These are phyloP conservation scores for Pichia ethanolica DNA, from an alignment of 805 yeast species.

Conservation along the genomic window DNA sequence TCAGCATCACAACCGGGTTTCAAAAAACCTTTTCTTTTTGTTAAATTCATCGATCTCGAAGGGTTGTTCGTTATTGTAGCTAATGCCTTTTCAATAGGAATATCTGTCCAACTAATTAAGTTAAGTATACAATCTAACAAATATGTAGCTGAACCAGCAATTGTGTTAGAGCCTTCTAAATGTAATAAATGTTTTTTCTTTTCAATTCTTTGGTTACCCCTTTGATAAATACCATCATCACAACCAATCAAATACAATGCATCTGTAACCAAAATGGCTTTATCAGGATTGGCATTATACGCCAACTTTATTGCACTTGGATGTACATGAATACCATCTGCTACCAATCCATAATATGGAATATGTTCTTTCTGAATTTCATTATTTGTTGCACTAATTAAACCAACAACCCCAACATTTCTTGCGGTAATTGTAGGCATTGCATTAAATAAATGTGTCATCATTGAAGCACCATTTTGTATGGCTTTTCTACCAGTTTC, in stretches of 20 bases:
- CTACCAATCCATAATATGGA: conserved; percentile 48
- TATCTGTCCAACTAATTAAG: conserved; percentile 41
- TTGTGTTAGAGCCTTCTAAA: conserved; percentile 47
- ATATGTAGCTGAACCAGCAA: conserved; percentile 57
- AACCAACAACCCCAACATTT: conserved; percentile 49
- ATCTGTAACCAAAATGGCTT: conserved; percentile 49
- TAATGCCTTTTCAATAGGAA: conserved; percentile 46
- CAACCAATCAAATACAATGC: conserved; percentile 53
- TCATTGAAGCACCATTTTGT: conserved; percentile 47
- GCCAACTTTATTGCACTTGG: conserved; percentile 45
- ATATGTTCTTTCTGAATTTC: conserved; percentile 15
- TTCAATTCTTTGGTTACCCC: conserved; percentile 40
- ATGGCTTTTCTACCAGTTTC: conserved; percentile 35
- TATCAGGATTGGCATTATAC: conserved; percentile 44
- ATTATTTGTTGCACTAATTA: conserved; percentile 25
- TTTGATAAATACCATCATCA: conserved; percentile 47
- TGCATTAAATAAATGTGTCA: conserved; percentile 55
- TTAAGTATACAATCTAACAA: conserved; percentile 44
- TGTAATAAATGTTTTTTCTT: conserved; percentile 41
- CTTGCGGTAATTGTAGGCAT: conserved; percentile 56
- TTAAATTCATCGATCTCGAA: conserved; percentile 39
- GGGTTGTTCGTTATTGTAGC: conserved; percentile 49
- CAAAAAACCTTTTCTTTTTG: conserved; percentile 42
- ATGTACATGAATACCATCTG: conserved; percentile 55
- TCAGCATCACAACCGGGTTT: conserved; percentile 51